Conservation (phyloP, 176 grass and related monocot genomes). For the Phyllostachys edulis region DNA sequence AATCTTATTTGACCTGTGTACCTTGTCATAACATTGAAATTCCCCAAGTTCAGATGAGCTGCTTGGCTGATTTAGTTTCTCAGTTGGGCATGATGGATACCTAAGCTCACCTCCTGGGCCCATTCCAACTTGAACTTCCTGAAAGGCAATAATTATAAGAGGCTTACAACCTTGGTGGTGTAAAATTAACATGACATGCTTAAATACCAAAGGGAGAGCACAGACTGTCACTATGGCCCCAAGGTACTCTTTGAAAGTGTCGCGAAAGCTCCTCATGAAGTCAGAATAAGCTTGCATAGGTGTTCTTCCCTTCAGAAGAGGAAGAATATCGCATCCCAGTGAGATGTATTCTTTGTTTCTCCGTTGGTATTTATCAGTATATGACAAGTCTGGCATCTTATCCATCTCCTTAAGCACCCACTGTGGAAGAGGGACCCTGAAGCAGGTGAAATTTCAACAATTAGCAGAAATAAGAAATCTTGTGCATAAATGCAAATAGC, state of each 20-base stretch:
- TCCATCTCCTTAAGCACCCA: constrained; percentile 84
- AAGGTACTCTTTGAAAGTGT: constrained; percentile 68
- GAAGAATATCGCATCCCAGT: constrained; percentile 66
- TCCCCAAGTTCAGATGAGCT: constrained; percentile 53
- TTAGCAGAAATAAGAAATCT: constrained; percentile 13
- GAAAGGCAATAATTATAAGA: constrained; percentile 2
- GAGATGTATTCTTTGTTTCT: constrained; percentile 85
- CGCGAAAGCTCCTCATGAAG: constrained; percentile 80
- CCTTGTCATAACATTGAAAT: constrained; percentile 90
- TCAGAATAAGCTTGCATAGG: constrained; percentile 84
- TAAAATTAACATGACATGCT: not conserved
- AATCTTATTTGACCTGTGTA: not conserved
- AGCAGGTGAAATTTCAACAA: not conserved
- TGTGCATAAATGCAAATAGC: constrained; percentile 2
- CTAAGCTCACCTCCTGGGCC: constrained; percentile 81
- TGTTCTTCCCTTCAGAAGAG: constrained; percentile 64
- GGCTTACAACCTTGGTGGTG: constrained; percentile 9
- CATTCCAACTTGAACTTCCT: constrained; percentile 90
- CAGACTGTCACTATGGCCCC: constrained; percentile 64
- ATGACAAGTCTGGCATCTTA: constrained; percentile 64
- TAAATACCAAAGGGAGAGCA: constrained; percentile 31
- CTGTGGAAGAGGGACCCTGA: constrained; percentile 65
- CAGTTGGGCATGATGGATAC: constrained; percentile 65
- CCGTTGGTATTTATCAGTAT: constrained; percentile 55
- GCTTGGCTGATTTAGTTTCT: constrained; percentile 50